Conservation (phyloP, 169 alveolate genomes). For the Cryptosporidium meleagridis region DNA sequence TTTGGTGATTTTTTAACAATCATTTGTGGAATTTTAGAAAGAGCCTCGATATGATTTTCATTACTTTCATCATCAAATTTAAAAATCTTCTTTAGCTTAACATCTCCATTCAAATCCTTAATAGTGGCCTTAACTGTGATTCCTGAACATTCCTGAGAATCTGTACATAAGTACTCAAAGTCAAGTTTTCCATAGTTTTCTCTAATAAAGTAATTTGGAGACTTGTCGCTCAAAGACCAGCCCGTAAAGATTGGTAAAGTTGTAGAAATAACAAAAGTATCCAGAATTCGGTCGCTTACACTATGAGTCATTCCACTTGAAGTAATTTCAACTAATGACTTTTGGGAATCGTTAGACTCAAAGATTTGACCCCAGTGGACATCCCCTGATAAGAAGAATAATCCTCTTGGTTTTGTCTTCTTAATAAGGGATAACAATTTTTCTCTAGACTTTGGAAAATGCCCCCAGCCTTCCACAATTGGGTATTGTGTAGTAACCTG, state of each 20-base stretch:
- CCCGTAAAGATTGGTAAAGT: conserved; percentile 56
- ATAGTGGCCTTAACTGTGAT: conserved; percentile 6
- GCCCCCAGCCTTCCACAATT: conserved; percentile 86
- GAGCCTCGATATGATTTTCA: conserved; percentile 20
- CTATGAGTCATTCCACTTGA: conserved; percentile 81
- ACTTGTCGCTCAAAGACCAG: conserved; percentile 15
- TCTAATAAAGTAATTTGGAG: conserved; percentile 32
- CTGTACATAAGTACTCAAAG: conserved; percentile 36
- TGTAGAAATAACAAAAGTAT: conserved; percentile 7
- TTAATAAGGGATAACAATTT: conserved; percentile 79
- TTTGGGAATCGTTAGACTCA: conserved; percentile 52
- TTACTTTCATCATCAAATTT: not conserved
- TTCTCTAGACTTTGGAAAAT: conserved; percentile 82
- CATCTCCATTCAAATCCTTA: conserved; percentile 23
- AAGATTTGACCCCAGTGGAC: conserved; percentile 83
- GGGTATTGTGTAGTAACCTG: conserved; percentile 83
- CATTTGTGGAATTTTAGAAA: conserved; percentile 22
- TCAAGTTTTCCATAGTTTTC: conserved; percentile 77
- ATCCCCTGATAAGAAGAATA: conserved; percentile 87
- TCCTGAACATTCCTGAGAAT: not conserved
- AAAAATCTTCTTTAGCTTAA: not conserved
- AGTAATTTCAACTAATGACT: conserved; percentile 68
- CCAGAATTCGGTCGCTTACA: conserved; percentile 25
- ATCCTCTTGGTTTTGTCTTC: conserved; percentile 83
- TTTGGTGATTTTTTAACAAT: conserved; percentile 2